Evolutionary conservation across 805 yeast species (phyloP).

Genomic region (Candida insectalens): DNA sequence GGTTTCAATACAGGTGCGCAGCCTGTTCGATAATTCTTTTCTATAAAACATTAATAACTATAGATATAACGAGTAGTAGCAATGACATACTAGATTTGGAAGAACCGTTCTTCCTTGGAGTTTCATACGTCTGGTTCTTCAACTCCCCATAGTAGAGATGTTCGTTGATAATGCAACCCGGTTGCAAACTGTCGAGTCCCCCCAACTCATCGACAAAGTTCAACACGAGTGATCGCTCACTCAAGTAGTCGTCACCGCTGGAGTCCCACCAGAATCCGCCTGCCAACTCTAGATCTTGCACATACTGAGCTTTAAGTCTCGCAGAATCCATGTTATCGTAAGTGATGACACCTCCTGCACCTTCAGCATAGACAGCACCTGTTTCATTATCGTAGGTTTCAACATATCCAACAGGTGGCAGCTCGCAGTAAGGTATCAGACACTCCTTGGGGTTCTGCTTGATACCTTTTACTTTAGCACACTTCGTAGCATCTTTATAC

Average conservation of each 20-base stretch:
- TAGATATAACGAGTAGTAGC: background rate
- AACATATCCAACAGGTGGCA: conserved; percentile 17
- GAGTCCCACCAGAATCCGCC: conserved; percentile 98
- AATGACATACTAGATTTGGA: background rate
- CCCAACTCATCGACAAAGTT: conserved; percentile 35
- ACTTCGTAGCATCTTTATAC: conserved; percentile 9
- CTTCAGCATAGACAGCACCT: conserved; percentile 42
- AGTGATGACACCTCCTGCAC: conserved; percentile 32
- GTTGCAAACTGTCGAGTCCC: conserved; percentile 7
- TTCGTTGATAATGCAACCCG: conserved; percentile 1
- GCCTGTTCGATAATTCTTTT: background rate
- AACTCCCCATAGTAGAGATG: conserved; percentile 2
- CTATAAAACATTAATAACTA: too few species aligned
- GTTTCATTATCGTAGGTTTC: conserved; percentile 44
- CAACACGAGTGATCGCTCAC: conserved; percentile 31
- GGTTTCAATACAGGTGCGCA: conserved; percentile 1
- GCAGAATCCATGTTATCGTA: conserved; percentile 60
- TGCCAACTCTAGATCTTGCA: conserved; percentile 38
- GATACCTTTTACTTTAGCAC: conserved; percentile 11
- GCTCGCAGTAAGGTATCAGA: conserved; percentile 11
- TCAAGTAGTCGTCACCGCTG: conserved; percentile 48
- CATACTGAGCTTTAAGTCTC: conserved; percentile 49
- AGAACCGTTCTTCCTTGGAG: too few species aligned
- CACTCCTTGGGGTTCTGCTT: conserved; percentile 12
- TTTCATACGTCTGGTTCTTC: conserved; percentile 1